These are phyloP conservation scores for Metarhizium sp. DNA, from an alignment of 2,329 filamentous ascomycete species.

Conservation along the genomic window DNA sequence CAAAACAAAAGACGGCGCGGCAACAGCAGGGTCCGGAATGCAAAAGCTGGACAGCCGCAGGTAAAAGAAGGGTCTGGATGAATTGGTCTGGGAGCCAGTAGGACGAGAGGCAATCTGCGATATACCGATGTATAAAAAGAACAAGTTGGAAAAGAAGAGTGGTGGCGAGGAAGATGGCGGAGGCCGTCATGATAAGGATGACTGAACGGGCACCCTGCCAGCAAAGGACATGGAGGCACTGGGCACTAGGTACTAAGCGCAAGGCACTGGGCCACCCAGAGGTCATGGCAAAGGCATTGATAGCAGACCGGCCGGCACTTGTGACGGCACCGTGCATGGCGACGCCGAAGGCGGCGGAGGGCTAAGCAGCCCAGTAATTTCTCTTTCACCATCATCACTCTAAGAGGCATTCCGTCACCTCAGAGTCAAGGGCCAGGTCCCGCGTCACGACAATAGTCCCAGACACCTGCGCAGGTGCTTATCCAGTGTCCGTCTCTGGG, in stretches of 20 bases:
- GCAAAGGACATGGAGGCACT: too few relatives aligned
- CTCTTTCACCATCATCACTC: too few relatives aligned
- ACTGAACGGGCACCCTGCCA: too few relatives aligned
- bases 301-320: too few relatives aligned
- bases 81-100: not conserved
- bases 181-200: constrained; percentile 4
- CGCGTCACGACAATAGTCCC: too few relatives aligned
- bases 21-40: not conserved
- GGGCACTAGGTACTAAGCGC: too few relatives aligned
- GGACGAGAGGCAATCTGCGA: not conserved
- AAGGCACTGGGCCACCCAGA: too few relatives aligned
- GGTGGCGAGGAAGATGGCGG: not conserved
- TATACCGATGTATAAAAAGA: not conserved
- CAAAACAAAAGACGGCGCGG: not conserved
- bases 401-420: too few relatives aligned
- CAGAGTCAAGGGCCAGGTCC: too few relatives aligned
- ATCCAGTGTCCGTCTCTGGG: not conserved
- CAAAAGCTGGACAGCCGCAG: not conserved
- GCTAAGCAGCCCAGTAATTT: not conserved
- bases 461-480: too few relatives aligned
- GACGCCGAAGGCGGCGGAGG: not conserved
- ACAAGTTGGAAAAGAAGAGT: not conserved
- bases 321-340: too few relatives aligned
- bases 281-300: too few relatives aligned
- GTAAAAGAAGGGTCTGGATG: not conserved